phyloP scores from a whole-genome alignment of 2,329 filamentous ascomycete species.

The Tolypocladium tundrense region DNA sequence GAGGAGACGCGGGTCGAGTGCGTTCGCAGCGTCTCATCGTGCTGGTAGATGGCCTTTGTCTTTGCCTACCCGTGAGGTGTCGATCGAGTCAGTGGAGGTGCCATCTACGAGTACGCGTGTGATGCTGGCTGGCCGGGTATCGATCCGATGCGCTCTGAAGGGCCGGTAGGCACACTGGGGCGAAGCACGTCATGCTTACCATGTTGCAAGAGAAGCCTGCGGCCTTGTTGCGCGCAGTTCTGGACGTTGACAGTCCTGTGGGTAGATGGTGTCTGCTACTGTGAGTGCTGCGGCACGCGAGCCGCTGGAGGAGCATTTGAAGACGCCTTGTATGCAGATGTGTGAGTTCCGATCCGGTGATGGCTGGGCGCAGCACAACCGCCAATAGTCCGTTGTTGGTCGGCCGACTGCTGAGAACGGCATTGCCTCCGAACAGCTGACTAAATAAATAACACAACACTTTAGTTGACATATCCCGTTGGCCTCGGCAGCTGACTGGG shows the following conservation, averaged over 20 bases:
- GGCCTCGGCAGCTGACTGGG: too few relatives aligned
- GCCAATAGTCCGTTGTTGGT: too few relatives aligned
- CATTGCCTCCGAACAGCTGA: too few relatives aligned
- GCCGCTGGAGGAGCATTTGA: background rate
- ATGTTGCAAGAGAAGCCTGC: background rate
- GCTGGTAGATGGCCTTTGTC: background rate
- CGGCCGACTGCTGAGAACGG: too few relatives aligned
- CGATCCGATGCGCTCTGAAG: background rate
- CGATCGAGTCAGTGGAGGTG: background rate
- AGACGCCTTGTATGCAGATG: background rate
- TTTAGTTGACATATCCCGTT: too few relatives aligned
- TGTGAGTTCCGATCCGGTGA: background rate
- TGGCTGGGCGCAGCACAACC: background rate
- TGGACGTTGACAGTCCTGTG: background rate
- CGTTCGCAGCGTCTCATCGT: background rate
- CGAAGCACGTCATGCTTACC: background rate
- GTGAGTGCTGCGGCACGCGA: background rate
- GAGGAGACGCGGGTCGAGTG: slow-evolving; percentile 23
- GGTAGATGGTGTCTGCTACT: background rate
- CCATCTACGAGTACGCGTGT: too few relatives aligned
- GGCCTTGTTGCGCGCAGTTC: background rate
- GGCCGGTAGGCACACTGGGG: background rate
- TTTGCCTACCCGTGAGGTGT: background rate
- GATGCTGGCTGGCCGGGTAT: too few relatives aligned
- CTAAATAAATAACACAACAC: too few relatives aligned